Base-by-base conservation (phyloP, 805 yeast genomes). In the Candida dajiaensis region DNA sequence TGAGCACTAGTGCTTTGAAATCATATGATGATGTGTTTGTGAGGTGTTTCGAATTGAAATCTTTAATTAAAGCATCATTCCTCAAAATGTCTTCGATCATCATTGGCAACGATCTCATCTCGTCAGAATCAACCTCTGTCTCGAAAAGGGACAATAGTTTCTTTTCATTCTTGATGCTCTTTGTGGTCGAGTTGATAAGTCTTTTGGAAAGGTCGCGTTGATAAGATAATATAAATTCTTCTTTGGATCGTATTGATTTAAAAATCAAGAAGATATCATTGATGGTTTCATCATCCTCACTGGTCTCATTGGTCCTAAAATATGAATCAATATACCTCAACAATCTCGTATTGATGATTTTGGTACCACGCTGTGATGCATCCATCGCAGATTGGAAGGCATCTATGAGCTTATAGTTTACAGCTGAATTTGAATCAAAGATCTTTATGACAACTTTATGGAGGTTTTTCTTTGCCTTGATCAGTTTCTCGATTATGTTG, bases 201-300 rank as follows among this genome's bases (percentile, higher is more conserved):
- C 64, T 44, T 37, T 46, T 57, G 0, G 60, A 55, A 8, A 60
- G 38, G 33, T 54, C 58, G 21, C 47, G 42, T 29, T 54, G 53
- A 38, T 56, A 60, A 3, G 38, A 43, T 23, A 47, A 45, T 7
- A 58, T 35, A 31, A 59, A 57, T 6, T 39, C 8, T 9, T 55
- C 57, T 41, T 59, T 58, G 8, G 55, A 47, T n/a, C 50, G 47
- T 1, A 55, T 45, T 4, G 61, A 55, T 40, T 57, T 56, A 38
- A 56, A 52, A 10, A 57, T 46, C 20, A 49, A 38, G 18, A 45
- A 29, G 2, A 57, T 42, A 37, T 55, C 59, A 6, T 49, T 20
- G 12, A 36, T 29, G 16, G 20, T 5, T 10, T 22, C 8, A 13
- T 50, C 51, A 1, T 37, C 31, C 12, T 41, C 38, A 16, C 42